These are phyloP conservation scores for Chlamydomonas sphaeroides DNA, from an alignment of 139 green algal genomes.

Conservation along the genomic window DNA sequence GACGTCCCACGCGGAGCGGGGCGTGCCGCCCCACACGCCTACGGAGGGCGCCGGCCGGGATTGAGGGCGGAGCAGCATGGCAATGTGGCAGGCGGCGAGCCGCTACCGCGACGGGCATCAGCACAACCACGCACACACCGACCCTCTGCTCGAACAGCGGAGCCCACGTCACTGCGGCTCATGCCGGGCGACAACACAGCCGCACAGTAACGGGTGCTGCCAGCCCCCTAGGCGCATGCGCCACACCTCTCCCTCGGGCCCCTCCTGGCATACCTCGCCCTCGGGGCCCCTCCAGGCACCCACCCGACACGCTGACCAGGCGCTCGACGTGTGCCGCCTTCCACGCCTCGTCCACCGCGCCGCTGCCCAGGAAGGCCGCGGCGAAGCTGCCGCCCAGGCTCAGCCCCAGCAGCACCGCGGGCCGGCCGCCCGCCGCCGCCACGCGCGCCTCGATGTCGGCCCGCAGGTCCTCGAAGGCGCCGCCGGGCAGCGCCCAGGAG, in stretches of 20 bases:
- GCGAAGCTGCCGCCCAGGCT: slow-evolving; percentile 27
- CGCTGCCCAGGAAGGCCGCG: neutral
- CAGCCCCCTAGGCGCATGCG: no score
- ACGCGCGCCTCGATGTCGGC: neutral
- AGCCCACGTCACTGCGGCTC: no score
- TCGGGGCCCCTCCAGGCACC: no score
- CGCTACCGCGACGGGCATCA: no score
- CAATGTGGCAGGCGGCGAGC: neutral
- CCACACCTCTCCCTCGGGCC: no score
- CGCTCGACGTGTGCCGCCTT: slow-evolving; percentile 20
- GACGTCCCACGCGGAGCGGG: slow-evolving; percentile 6
- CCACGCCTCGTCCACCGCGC: slow-evolving; percentile 9
- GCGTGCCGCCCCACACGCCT: slow-evolving; percentile 28
- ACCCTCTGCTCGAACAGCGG: no score
- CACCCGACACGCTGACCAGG: slow-evolving; percentile 4
- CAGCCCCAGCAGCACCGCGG: slow-evolving; percentile 27
- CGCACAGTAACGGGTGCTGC: no score
- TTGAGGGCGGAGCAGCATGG: neutral
- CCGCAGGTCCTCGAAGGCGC: slow-evolving; percentile 9
- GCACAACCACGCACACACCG: no score
- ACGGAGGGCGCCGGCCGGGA: neutral
- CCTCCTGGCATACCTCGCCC: no score
- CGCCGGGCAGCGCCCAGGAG: slow-evolving; percentile 1
- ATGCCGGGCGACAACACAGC: no score
- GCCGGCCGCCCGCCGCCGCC: neutral